Evolutionary conservation across 1,139 yeast species (phyloP), one percentile per base, ranked within the genome.

Genomic region (Pichia kudriavzevii): DNA sequence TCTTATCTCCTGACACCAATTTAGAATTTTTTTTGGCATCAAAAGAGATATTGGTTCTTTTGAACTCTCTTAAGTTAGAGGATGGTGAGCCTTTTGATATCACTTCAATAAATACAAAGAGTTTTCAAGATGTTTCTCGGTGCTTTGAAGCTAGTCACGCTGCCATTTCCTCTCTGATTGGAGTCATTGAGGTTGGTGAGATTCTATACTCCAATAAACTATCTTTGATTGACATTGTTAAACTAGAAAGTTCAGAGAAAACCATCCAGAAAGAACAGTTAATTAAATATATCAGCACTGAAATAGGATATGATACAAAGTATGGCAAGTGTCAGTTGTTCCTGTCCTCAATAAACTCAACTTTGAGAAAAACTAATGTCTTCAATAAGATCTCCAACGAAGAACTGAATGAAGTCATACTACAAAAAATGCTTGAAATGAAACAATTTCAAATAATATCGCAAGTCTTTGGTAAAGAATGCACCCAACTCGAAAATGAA

Each of bases 191-290:
- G 9, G 60, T 64, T 1, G 70, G 72, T 39, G 65, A 64, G 36
- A 53, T 58, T 28, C 54, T 72, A 15, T 66, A 60, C 39, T 64
- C 72, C 0, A 69, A 63, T 37, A 66, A 61, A 28, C 50, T 68
- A 11, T 60, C 73, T 0, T 52, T 71, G 8, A 38, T 49, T 5
- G 59, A 61, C 30, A 66, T 59, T 37, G 49, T 67, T 17, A 37
- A 49, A 9, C 52, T 67, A 27, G 61, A 63, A 30, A 55, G 55
- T 27, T 46, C 59, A 1, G 33, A 43, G 2, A 30, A 40, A 18
- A 22, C 36, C 1, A 35, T 12, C 5, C 60, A 56, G 33, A 25
- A 41, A 8, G 13, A 22, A 6, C 50, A 53, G 38, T 33, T 54
- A 17, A 33, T 39, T 9, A 50, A 43, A 26, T 53, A 28, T 28